Percentiles rank a stretch among this genome's conserved stretches.
Conservation (phyloP, 2,329 filamentous ascomycete species). For the Pseudocercospora fijiensis region DNA sequence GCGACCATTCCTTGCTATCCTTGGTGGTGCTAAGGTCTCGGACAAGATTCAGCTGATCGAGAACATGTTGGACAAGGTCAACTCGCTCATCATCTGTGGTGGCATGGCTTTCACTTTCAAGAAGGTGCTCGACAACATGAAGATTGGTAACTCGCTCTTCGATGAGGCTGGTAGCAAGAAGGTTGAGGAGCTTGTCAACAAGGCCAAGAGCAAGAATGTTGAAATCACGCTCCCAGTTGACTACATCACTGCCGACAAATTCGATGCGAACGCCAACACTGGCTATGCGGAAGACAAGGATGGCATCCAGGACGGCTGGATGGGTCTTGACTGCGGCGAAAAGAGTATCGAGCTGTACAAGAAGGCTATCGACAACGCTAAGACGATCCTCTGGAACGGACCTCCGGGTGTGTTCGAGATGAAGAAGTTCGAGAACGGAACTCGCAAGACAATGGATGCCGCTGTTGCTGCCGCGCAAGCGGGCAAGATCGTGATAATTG, state of each 20-base stretch:
- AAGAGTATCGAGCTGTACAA: conserved; percentile 88
- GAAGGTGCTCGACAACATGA: conserved; percentile 90
- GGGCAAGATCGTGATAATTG: conserved; percentile 97
- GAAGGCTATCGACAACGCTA: conserved; percentile 77
- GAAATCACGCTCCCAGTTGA: conserved; percentile 92
- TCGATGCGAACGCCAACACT: conserved; percentile 76
- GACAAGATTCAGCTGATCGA: conserved; percentile 99
- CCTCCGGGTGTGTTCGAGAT: conserved; percentile 97
- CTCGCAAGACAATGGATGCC: conserved; percentile 87
- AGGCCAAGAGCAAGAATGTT: conserved; percentile 95
- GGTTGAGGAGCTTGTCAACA: conserved; percentile 80
- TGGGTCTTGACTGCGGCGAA: conserved; percentile 92
- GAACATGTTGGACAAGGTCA: conserved; percentile 96
- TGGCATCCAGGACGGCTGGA: conserved; percentile 95
- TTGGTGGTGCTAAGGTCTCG: conserved; percentile 95
- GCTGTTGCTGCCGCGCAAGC: conserved; percentile 75
- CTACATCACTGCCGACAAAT: conserved; percentile 96
- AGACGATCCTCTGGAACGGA: conserved; percentile 99
- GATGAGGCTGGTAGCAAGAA: conserved; percentile 94
- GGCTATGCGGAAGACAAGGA: conserved; percentile 80
- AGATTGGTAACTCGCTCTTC: conserved; percentile 88
- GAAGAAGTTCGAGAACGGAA: conserved; percentile 87
- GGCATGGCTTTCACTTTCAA: conserved; percentile 99
- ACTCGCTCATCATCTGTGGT: conserved; percentile 94
- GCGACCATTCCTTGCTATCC: conserved; percentile 96